These are phyloP conservation scores for Colletotrichum chrysophilum DNA, from an alignment of 2,329 filamentous ascomycete species.

Conservation along the genomic window DNA sequence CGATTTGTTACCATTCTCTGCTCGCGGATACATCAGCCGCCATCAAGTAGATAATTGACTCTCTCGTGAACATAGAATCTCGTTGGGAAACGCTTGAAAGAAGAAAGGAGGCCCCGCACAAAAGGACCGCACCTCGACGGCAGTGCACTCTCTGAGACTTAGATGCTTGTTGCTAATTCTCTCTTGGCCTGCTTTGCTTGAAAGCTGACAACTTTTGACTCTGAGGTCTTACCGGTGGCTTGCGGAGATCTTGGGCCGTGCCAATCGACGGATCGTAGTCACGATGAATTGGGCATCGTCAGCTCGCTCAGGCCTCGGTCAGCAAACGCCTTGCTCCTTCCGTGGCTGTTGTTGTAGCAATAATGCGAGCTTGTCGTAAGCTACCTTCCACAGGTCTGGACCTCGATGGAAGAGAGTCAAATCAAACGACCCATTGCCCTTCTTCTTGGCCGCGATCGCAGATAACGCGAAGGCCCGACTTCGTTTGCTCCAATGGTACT, in stretches of 20 bases:
- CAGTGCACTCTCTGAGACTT: neutral
- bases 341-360: neutral
- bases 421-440: neutral
- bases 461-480: neutral
- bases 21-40: no score
- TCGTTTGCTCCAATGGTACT: neutral
- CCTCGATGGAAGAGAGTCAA: neutral
- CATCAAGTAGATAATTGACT: neutral
- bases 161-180: neutral
- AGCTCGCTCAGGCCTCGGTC: neutral
- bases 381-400: neutral
- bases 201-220: neutral
- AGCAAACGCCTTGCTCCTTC: neutral
- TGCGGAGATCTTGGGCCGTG: neutral
- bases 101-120: neutral
- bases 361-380: neutral
- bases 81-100: neutral
- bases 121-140: neutral
- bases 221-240: neutral
- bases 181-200: neutral
- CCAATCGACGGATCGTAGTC: neutral
- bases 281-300: neutral
- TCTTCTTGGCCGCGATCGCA: neutral
- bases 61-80: rapidly evolving
- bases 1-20: no score